Percentiles rank a stretch among this genome's conserved stretches.
Conservation (phyloP, 2,329 filamentous ascomycete species). For the Colletotrichum limetticola region DNA sequence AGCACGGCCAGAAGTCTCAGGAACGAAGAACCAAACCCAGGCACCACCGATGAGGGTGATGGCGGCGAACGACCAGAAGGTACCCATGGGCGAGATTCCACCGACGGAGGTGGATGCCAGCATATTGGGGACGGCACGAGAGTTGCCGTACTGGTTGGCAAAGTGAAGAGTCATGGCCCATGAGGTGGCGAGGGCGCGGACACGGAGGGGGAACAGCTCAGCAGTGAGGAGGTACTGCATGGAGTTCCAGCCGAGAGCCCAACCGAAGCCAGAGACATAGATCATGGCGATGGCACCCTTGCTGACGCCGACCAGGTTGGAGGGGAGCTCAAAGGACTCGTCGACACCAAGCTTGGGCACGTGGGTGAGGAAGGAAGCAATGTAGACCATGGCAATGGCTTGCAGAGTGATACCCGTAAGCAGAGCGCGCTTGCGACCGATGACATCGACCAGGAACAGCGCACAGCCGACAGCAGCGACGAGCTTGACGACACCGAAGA, state of each 20-base stretch:
- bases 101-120: constrained; percentile 61
- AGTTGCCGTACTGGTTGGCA: constrained; percentile 81
- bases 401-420: constrained; percentile 70
- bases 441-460: constrained; percentile 81
- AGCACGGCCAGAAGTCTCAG: constrained; percentile 75
- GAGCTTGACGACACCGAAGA: constrained; percentile 82
- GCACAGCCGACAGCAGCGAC: constrained; percentile 74
- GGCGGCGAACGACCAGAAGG: constrained; percentile 80
- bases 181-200: constrained; percentile 76
- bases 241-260: constrained; percentile 79
- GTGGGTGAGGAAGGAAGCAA: constrained; percentile 70
- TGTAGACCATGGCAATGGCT: constrained; percentile 69
- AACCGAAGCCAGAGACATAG: constrained; percentile 75
- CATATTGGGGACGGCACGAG: constrained; percentile 80
- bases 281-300: constrained; percentile 79
- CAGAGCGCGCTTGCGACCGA: constrained; percentile 77
- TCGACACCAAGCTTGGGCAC: constrained; percentile 67
- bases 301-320: constrained; percentile 64
- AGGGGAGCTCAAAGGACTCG: constrained; percentile 58
- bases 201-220: constrained; percentile 80
- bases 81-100: constrained; percentile 70
- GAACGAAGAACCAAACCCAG: constrained; percentile 79
- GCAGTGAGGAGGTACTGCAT: constrained; percentile 84
- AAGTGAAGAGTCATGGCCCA: constrained; percentile 84
- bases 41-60: constrained; percentile 74